Base-by-base conservation (phyloP, 192 early-diverging fungal species). In the Entomortierella chlamydospora region DNA sequence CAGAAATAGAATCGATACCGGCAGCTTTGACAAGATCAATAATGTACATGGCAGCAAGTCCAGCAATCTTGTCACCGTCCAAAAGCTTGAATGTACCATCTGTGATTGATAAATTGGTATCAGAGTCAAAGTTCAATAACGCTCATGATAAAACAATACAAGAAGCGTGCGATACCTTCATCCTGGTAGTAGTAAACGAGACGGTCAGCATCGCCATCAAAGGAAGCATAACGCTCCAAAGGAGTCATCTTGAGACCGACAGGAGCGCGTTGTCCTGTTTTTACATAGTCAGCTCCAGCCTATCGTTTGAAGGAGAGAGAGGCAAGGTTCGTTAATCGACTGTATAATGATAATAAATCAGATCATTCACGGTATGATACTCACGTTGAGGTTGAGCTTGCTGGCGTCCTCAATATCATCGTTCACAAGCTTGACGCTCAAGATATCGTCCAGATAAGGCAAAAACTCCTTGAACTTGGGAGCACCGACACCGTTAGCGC, bases 21-120 rank as follows among this genome's bases (percentile, higher is more conserved):
- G 96, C 95, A n/a, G 88, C 83, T 23, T 88, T 83, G 34, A 96
- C 93, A 33, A 95, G 89, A 23, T 95, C 93, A 81, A 96, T 97
- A 80, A 99, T 94, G 83, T 96, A 98, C 50, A 91, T 90, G 57
- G 96, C 97, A 28, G 94, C 91, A 45, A 99, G 89, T 55, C 96
- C 94, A 34, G 97, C 93, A 85, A 99, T 99, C 83, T 98, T 99
- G 86, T 99, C 98, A 72, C 98, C 98, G 81, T 99, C 98, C 78
- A 99, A 89, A 51, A 99, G 86, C 58, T 88, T 87, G 91, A 99
- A 99, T 25, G 83, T 79, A 49, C 87, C 83, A 54, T 89, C 93
- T 89, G 72, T 57, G 39, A 45, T 29, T 45, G 34, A 20, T 42
- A 26, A 42, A 29, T 12, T 4, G 13, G 42, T n/a, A 18, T 18